Evolutionary conservation across 2,329 filamentous ascomycete species (phyloP).

Genomic region (Sporothrix inflata): DNA sequence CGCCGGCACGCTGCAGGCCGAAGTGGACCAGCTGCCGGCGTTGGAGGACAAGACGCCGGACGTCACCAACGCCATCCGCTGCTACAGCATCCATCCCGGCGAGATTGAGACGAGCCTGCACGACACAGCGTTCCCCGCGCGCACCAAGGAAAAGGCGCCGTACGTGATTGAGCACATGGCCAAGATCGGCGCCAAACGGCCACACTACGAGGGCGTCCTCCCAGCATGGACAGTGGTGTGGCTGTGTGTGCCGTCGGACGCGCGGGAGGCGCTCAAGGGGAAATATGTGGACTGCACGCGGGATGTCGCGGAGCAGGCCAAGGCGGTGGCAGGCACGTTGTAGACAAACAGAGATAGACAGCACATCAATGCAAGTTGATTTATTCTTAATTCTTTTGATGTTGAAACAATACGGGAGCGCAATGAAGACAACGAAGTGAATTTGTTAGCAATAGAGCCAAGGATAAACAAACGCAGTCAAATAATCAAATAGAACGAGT

Average conservation of each 20-base stretch:
- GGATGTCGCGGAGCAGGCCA: background rate
- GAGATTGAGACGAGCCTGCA: slow-evolving; percentile 12
- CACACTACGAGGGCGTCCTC: background rate
- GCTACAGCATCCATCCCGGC: slow-evolving; percentile 10
- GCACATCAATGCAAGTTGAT: no score
- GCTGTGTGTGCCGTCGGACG: background rate
- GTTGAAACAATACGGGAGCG: no score
- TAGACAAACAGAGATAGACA: background rate
- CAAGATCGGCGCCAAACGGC: background rate
- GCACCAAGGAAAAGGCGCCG: background rate
- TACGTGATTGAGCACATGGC: background rate
- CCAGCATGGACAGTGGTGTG: background rate
- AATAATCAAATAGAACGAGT: no score
- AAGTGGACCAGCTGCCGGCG: background rate
- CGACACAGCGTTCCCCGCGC: background rate
- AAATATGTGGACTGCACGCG: background rate
- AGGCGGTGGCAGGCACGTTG: background rate
- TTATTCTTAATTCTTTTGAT: no score
- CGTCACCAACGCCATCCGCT: background rate
- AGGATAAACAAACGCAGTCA: no score
- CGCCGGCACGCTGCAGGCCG: background rate
- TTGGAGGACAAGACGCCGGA: background rate
- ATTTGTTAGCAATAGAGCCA: no score
- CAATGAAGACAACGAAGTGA: no score
- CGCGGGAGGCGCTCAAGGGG: background rate